Conservation (phyloP, 2,329 filamentous ascomycete species). For the Xylaria sp. region DNA sequence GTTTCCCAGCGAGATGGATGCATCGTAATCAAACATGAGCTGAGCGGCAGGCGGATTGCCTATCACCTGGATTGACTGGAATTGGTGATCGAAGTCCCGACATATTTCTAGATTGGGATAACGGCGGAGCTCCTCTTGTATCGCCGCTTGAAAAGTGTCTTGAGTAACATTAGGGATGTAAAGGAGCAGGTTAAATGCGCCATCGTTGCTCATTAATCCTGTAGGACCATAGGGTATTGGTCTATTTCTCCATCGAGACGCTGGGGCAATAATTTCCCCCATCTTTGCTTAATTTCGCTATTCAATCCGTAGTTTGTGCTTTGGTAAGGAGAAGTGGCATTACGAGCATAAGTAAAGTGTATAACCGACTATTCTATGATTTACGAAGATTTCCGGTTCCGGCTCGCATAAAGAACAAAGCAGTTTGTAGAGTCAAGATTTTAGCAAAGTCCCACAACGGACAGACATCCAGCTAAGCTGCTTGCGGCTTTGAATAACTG, state of each 20-base stretch:
- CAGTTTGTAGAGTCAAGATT: background rate
- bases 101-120: background rate
- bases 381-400: background rate
- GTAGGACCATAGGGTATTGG: background rate
- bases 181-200: background rate
- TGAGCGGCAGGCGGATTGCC: background rate
- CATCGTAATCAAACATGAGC: conserved; percentile 16
- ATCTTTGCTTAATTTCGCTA: background rate
- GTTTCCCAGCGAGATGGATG: background rate
- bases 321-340: background rate
- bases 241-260: background rate
- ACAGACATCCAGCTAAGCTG: background rate
- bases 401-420: background rate
- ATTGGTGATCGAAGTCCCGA: background rate
- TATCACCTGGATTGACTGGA: background rate
- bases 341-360: background rate
- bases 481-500: background rate
- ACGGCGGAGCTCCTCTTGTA: background rate
- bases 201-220: background rate
- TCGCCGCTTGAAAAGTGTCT: background rate
- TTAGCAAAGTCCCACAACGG: background rate
- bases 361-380: background rate
- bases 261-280: background rate
- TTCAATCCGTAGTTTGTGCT: background rate
- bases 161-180: background rate